Evolutionary conservation across 1,284 basidiomycete genomes (phyloP).

Genomic region (Leccinum ponderosum): DNA sequence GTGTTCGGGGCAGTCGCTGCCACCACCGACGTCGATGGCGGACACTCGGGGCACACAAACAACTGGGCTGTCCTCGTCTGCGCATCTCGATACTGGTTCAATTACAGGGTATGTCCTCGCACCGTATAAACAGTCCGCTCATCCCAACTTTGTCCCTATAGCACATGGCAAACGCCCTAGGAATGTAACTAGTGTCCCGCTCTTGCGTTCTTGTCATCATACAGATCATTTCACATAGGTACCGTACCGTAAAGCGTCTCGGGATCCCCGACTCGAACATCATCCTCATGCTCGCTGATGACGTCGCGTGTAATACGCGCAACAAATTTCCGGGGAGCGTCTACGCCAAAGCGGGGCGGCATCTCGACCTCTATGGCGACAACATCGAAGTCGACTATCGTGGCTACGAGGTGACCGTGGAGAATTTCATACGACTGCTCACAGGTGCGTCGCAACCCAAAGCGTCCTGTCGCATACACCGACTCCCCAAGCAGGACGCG

Average conservation of each 20-base stretch:
- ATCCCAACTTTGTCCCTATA: constrained; percentile 31
- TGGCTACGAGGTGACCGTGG: constrained; percentile 97
- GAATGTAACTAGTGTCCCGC: constrained; percentile 69
- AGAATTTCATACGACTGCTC: constrained; percentile 90
- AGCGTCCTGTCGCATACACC: background rate
- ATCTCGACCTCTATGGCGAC: constrained; percentile 92
- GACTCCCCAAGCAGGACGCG: constrained; percentile 52
- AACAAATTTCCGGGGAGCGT: constrained; percentile 94
- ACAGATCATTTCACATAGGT: constrained; percentile 51
- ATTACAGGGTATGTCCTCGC: constrained; percentile 79
- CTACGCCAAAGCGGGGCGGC: constrained; percentile 78
- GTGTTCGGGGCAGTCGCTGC: constrained; percentile 34
- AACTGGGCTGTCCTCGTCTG: constrained; percentile 99
- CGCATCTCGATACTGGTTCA: constrained; percentile 97
- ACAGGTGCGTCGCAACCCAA: constrained; percentile 59
- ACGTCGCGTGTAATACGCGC: constrained; percentile 91
- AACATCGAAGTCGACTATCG: constrained; percentile 98
- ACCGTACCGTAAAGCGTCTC: constrained; percentile 96
- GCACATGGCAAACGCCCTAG: constrained; percentile 98
- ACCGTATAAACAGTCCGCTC: background rate
- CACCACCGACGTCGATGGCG: constrained; percentile 30
- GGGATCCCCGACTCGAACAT: constrained; percentile 99
- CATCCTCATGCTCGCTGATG: constrained; percentile 98
- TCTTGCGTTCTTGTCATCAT: background rate
- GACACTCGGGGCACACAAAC: constrained; percentile 76